phyloP scores from a whole-genome alignment of 257 asterid species.

The Ballota nigra region DNA sequence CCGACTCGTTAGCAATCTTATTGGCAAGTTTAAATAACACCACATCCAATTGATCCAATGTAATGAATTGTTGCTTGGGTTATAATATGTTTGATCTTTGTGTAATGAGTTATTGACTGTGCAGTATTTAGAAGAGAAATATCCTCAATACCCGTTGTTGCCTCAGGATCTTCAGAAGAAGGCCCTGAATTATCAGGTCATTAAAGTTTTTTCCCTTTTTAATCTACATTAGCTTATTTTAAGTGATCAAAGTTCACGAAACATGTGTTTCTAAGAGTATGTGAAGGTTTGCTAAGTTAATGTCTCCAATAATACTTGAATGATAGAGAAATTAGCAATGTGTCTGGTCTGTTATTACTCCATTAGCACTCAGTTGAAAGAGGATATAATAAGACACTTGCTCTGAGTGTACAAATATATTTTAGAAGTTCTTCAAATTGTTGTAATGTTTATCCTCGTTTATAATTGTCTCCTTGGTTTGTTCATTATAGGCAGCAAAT shows the following conservation, averaged over 20 bases:
- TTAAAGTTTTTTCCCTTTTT: not conserved
- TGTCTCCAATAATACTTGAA: too few species aligned
- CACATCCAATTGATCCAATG: not conserved
- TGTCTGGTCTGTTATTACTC: not conserved
- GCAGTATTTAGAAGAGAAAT: conserved; percentile 90
- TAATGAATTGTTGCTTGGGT: not conserved
- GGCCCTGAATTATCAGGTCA: conserved; percentile 66
- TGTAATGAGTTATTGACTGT: conserved; percentile 4
- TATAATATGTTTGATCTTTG: not conserved
- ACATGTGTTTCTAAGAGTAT: too few species aligned
- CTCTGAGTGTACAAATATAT: not conserved
- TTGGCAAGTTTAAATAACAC: conserved; percentile 49
- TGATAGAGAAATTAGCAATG: not conserved
- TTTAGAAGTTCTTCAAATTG: not conserved
- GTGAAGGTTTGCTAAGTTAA: too few species aligned
- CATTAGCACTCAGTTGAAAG: not conserved
- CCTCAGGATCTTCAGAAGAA: conserved; percentile 68
- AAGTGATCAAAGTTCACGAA: too few species aligned
- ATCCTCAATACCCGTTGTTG: conserved; percentile 78
- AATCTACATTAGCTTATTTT: not conserved
- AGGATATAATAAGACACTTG: not conserved
- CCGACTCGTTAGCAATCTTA: conserved; percentile 81
- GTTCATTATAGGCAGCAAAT: conserved; percentile 52
- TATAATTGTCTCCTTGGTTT: conserved; percentile 28
- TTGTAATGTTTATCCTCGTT: not conserved